Evolutionary conservation across 306 rosid genomes (phyloP).

Genomic region (Dryas octopetala): DNA sequence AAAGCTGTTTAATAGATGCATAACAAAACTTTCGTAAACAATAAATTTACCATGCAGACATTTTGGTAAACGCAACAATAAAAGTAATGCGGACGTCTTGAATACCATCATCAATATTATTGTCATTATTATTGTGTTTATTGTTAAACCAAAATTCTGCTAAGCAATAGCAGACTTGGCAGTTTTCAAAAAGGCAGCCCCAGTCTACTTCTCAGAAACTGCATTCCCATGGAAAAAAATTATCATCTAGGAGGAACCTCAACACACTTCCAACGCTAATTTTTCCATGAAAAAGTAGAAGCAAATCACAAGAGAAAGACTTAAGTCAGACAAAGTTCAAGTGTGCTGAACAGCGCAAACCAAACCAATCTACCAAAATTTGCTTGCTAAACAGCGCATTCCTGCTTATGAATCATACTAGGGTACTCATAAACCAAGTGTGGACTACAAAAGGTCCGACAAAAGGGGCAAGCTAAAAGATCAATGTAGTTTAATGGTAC

Average conservation of each 20-base stretch:
- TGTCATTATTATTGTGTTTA: not conserved
- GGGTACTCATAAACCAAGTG: too few species aligned
- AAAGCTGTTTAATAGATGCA: not conserved
- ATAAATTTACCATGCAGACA: not conserved
- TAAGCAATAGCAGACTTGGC: too few species aligned
- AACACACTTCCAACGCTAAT: not conserved
- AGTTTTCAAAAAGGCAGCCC: not conserved
- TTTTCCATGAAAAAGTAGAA: not conserved
- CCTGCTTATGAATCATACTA: too few species aligned
- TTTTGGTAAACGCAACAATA: not conserved
- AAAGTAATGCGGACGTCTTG: not conserved
- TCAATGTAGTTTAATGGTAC: too few species aligned
- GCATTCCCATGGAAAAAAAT: constrained; percentile 1
- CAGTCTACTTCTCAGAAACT: not conserved
- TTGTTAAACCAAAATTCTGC: not conserved
- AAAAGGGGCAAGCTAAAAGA: too few species aligned
- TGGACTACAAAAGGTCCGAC: too few species aligned
- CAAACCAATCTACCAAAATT: not conserved
- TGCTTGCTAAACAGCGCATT: not conserved
- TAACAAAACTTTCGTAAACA: not conserved
- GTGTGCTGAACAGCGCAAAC: not conserved
- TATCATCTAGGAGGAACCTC: not conserved
- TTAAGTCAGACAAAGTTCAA: too few species aligned
- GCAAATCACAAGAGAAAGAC: too few species aligned
- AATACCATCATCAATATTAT: not conserved